Evolutionary conservation across 1,284 basidiomycete species (phyloP).

Genomic region (Psilocybe mexicana): DNA sequence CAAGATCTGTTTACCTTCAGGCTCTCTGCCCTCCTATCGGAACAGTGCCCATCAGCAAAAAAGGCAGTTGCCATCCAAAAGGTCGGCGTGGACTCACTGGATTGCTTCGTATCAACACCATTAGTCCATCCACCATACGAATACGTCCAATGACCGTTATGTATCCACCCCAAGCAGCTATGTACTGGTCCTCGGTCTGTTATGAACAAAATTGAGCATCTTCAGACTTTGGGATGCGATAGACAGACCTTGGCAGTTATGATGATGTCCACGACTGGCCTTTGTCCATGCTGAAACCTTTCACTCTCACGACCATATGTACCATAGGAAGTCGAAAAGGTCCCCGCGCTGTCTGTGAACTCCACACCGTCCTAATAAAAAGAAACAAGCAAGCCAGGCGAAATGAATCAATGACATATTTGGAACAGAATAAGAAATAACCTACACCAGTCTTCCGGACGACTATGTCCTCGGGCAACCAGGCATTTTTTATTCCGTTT

Average conservation of each 20-base stretch:
- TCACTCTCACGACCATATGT: slow-evolving; percentile 27
- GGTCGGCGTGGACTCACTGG: slow-evolving; percentile 33
- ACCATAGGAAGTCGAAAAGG: slow-evolving; percentile 38
- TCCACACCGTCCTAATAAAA: slow-evolving; percentile 41
- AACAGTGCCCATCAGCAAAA: slow-evolving; percentile 3
- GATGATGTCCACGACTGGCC: slow-evolving; percentile 43
- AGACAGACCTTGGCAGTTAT: slow-evolving; percentile 49
- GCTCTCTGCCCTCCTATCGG: slow-evolving; percentile 16
- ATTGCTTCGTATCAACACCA: slow-evolving; percentile 40
- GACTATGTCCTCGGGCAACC: slow-evolving; percentile 41
- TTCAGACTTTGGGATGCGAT: neutral
- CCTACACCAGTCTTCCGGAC: slow-evolving; percentile 39
- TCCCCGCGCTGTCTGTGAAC: slow-evolving; percentile 35
- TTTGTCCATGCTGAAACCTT: slow-evolving; percentile 16
- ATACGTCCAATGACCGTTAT: slow-evolving; percentile 47
- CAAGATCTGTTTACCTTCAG: slow-evolving; percentile 39
- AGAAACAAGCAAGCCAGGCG: neutral
- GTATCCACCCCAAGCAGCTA: slow-evolving; percentile 48
- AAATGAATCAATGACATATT: neutral
- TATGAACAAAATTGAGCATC: neutral
- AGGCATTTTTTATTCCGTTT: slow-evolving; percentile 40
- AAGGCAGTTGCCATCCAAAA: slow-evolving; percentile 1
- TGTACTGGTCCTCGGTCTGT: slow-evolving; percentile 48
- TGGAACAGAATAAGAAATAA: neutral
- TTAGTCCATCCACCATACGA: slow-evolving; percentile 50